A percentile compares a stretch with the other conserved stretches of the same genome.
These are phyloP conservation scores for Epichloe hybrida DNA, from an alignment of 2,329 filamentous ascomycete species.

Conservation along the genomic window DNA sequence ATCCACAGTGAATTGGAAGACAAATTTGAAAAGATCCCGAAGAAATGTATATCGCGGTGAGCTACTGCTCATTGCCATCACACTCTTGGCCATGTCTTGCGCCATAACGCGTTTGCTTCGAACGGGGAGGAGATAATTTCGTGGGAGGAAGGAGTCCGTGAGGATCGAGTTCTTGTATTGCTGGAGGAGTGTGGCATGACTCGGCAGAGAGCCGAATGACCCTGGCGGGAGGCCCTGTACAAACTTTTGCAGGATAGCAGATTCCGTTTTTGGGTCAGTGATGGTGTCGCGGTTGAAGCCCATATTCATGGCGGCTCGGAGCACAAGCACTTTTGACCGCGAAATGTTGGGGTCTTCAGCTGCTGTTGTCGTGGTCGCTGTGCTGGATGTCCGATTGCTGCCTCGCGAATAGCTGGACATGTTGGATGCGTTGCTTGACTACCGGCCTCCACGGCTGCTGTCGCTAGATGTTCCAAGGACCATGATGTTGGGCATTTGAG, in stretches of 20 bases:
- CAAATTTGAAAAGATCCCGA: conserved; percentile 66
- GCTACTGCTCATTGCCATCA: conserved; percentile 59
- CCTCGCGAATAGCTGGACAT: conserved; percentile 68
- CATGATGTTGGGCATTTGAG: conserved; percentile 73
- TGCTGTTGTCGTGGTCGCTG: conserved; percentile 54
- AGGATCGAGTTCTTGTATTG: conserved; percentile 72
- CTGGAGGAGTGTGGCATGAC: conserved; percentile 58
- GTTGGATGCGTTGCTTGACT: conserved; percentile 71
- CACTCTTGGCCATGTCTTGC: conserved; percentile 66
- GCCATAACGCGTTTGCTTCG: conserved; percentile 49
- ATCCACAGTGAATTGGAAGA: conserved; percentile 74
- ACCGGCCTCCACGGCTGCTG: conserved; percentile 49
- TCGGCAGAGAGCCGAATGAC: conserved; percentile 61
- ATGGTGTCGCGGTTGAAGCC: conserved; percentile 56
- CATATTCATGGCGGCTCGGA: conserved; percentile 75
- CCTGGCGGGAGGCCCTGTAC: conserved; percentile 62
- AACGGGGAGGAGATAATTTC: conserved; percentile 29
- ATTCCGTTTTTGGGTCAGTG: conserved; percentile 29
- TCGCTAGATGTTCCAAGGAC: conserved; percentile 61
- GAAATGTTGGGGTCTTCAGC: conserved; percentile 65
- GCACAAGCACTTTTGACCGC: conserved; percentile 63
- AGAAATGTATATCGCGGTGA: conserved; percentile 62
- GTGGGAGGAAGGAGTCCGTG: conserved; percentile 47
- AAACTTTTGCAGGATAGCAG: conserved; percentile 54
- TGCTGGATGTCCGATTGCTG: conserved; percentile 52